Evolutionary conservation across 371 early-diverging fungal species (phyloP).

Genomic region (Capillidium rhysosporum): DNA sequence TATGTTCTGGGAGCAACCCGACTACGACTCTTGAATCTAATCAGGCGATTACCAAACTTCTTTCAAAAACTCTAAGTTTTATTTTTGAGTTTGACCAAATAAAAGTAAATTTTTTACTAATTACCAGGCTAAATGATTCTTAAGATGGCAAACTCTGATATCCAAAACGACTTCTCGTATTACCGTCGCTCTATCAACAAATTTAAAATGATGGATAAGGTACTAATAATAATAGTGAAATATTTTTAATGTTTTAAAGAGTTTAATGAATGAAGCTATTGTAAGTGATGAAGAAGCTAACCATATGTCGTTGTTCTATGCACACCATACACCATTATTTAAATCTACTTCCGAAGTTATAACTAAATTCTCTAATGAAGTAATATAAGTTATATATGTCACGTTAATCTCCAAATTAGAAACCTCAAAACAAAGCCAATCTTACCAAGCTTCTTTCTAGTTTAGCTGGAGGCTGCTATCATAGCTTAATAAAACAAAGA

Average conservation of each 20-base stretch:
- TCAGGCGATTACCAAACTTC: constrained; percentile 50
- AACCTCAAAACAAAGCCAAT: constrained; percentile 20
- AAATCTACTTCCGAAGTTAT: constrained; percentile 60
- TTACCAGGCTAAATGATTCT: not conserved
- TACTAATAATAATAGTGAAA: not conserved
- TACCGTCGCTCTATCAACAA: constrained; percentile 78
- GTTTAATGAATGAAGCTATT: not conserved
- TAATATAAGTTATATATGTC: constrained; percentile 11
- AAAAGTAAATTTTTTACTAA: constrained; percentile 30
- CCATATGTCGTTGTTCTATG: constrained; percentile 86
- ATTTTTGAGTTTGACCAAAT: constrained; percentile 75
- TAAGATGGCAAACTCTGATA: constrained; percentile 75
- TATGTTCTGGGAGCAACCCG: constrained; percentile 17
- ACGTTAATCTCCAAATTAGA: not conserved
- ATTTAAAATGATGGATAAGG: constrained; percentile 34
- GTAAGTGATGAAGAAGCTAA: constrained; percentile 69
- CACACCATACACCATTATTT: constrained; percentile 83
- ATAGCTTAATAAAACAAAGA: constrained; percentile 36
- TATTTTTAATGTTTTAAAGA: not conserved
- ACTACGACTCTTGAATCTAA: constrained; percentile 39
- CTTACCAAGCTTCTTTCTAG: constrained; percentile 37
- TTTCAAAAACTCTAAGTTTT: constrained; percentile 68
- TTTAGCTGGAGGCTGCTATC: constrained; percentile 43
- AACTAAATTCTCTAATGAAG: constrained; percentile 25
- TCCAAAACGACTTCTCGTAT: constrained; percentile 92